A percentile compares a stretch with the other conserved stretches of the same genome.
phyloP scores from a whole-genome alignment of 1,284 basidiomycete species.

The Caloboletus firmus region DNA sequence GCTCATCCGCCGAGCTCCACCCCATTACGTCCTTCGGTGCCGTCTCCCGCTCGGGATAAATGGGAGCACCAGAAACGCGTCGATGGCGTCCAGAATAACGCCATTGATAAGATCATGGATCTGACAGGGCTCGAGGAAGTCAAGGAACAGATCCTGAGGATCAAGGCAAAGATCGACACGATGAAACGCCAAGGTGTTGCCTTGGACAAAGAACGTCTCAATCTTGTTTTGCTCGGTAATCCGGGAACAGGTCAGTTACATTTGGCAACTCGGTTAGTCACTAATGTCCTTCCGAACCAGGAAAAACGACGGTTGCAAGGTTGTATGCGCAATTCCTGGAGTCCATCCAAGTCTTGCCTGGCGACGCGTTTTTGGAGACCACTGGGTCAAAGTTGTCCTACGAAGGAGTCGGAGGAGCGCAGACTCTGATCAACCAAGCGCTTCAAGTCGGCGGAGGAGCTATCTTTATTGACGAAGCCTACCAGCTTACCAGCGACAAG shows the following conservation, averaged over 20 bases:
- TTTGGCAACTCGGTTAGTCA: not conserved
- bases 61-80: conserved; percentile 51
- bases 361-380: conserved; percentile 54
- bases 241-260: conserved; percentile 52
- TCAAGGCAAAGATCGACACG: conserved; percentile 52
- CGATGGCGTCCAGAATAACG: conserved; percentile 44
- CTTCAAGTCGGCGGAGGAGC: conserved; percentile 54
- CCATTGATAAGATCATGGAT: conserved; percentile 55
- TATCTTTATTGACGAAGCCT: conserved; percentile 68
- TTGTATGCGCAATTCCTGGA: conserved; percentile 59
- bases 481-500: conserved; percentile 50
- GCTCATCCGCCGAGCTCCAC: not conserved
- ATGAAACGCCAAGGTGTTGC: conserved; percentile 44
- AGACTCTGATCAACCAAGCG: conserved; percentile 47
- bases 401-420: conserved; percentile 50
- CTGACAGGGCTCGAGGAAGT: conserved; percentile 57
- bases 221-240: conserved; percentile 55
- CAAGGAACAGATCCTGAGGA: conserved; percentile 48
- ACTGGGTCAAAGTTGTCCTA: conserved; percentile 57
- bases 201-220: conserved; percentile 49
- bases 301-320: conserved; percentile 70
- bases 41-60: conserved; percentile 39
- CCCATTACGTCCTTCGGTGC: conserved; percentile 12
- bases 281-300: conserved; percentile 32
- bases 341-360: conserved; percentile 52